phyloP scores from a whole-genome alignment of 768 basidiomycete genomes.

The Sporobolomyces phaffii region DNA sequence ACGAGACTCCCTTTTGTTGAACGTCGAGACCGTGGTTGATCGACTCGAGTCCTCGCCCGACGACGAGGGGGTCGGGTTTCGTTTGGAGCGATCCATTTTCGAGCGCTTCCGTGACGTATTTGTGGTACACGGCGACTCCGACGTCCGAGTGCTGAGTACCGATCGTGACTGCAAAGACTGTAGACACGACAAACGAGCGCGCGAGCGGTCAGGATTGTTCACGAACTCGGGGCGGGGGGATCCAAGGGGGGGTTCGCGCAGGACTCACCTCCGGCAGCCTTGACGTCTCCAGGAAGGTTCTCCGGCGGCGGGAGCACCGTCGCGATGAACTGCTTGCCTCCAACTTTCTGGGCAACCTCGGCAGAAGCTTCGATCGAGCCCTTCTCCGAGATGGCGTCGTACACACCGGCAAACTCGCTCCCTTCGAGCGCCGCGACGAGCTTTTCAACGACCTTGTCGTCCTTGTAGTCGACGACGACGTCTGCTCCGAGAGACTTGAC shows the following conservation, averaged over 20 bases:
- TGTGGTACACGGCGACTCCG: conserved; percentile 25
- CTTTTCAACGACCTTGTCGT: conserved; percentile 24
- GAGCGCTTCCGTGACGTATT: conserved; percentile 35
- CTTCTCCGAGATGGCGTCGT: conserved; percentile 38
- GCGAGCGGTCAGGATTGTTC: neutral
- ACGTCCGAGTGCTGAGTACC: conserved; percentile 15
- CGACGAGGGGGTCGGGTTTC: conserved; percentile 34
- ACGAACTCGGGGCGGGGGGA: neutral
- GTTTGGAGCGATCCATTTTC: conserved; percentile 22
- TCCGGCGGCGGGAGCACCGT: conserved; percentile 20
- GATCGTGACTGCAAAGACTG: neutral
- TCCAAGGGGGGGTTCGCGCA: neutral
- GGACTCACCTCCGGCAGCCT: conserved; percentile 13
- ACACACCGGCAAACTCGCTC: conserved; percentile 30
- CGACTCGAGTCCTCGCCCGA: conserved; percentile 31
- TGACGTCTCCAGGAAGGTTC: conserved; percentile 21
- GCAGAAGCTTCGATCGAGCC: conserved; percentile 26
- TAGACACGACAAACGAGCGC: no score
- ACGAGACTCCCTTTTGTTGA: conserved; percentile 35
- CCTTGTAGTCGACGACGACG: conserved; percentile 37
- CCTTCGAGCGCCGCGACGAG: conserved; percentile 29
- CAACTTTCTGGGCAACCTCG: conserved; percentile 9
- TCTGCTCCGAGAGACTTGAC: conserved; percentile 39
- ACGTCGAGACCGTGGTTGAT: conserved; percentile 33
- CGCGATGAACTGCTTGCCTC: conserved; percentile 21